phyloP scores from a whole-genome alignment of 2,329 filamentous ascomycete species.

The Trichoderma asperellum region DNA sequence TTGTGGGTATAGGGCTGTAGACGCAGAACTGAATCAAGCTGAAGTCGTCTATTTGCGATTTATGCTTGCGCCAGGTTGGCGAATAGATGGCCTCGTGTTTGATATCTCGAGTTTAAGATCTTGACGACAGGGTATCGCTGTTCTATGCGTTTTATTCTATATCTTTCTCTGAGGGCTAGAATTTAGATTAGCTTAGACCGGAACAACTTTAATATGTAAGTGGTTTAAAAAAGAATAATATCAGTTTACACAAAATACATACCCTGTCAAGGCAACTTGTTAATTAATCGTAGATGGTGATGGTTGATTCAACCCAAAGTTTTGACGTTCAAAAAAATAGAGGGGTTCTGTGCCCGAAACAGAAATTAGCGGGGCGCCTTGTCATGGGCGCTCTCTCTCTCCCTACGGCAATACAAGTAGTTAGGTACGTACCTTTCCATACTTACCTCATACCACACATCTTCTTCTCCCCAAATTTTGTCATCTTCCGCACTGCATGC shows the following conservation, averaged over 20 bases:
- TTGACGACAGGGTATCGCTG: background rate
- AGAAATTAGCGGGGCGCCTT: conserved; percentile 22
- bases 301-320: background rate
- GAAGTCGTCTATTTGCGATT: background rate
- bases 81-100: background rate
- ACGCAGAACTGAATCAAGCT: background rate
- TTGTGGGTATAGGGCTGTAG: background rate
- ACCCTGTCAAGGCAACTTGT: background rate
- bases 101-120: background rate
- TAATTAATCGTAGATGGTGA: background rate
- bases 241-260: background rate
- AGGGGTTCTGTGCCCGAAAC: conserved; percentile 8
- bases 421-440: background rate
- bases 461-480: conserved; percentile 15
- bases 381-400: background rate
- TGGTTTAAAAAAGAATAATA: background rate
- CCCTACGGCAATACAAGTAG: background rate
- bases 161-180: background rate
- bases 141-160: background rate
- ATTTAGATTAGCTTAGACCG: background rate
- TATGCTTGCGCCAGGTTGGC: background rate
- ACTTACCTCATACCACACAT: background rate
- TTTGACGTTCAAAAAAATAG: background rate
- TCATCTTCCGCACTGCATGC: background rate
- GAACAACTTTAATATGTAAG: background rate